These are phyloP conservation scores for Furculomyces boomerangus DNA, from an alignment of 371 early-diverging fungal species.

Conservation along the genomic window DNA sequence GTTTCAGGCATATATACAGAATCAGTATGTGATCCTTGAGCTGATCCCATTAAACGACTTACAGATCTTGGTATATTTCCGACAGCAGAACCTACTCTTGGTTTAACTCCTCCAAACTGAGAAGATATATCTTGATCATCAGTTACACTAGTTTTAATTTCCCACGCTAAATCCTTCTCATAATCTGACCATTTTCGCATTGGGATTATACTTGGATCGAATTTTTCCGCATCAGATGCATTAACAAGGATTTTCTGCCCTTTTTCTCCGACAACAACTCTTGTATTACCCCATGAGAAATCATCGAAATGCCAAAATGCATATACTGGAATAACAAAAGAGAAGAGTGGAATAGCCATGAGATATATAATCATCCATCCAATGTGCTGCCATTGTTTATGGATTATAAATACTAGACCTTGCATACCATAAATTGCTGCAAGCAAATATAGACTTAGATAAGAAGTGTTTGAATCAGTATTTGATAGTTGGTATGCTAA, in stretches of 20 bases:
- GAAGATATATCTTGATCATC: constrained; percentile 17
- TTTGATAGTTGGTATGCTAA: constrained; percentile 68
- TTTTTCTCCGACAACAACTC: constrained; percentile 29
- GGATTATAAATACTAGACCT: constrained; percentile 65
- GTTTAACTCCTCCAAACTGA: constrained; percentile 23
- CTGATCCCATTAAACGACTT: constrained; percentile 9
- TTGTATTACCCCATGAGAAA: constrained; percentile 96
- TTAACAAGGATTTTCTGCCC: constrained; percentile 34
- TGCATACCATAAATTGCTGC: constrained; percentile 68
- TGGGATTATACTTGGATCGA: constrained; percentile 74
- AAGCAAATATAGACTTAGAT: constrained; percentile 51
- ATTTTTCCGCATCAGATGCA: constrained; percentile 41
- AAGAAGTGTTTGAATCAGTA: constrained; percentile 67
- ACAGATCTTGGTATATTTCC: constrained; percentile 23
- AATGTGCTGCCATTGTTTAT: constrained; percentile 84
- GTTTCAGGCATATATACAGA: constrained; percentile 17
- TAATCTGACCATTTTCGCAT: constrained; percentile 80
- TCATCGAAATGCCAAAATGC: constrained; percentile 96
- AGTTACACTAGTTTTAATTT: constrained; percentile 29
- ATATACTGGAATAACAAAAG: constrained; percentile 64
- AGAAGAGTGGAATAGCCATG: constrained; percentile 65
- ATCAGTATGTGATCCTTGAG: constrained; percentile 12
- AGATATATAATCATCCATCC: constrained; percentile 94
- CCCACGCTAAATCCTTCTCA: constrained; percentile 60
- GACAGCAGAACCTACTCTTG: constrained; percentile 22